Evolutionary conservation across 495 filamentous ascomycete genomes (phyloP), one percentile per base, ranked within the genome.

Genomic region (Trichoderma reesei): DNA sequence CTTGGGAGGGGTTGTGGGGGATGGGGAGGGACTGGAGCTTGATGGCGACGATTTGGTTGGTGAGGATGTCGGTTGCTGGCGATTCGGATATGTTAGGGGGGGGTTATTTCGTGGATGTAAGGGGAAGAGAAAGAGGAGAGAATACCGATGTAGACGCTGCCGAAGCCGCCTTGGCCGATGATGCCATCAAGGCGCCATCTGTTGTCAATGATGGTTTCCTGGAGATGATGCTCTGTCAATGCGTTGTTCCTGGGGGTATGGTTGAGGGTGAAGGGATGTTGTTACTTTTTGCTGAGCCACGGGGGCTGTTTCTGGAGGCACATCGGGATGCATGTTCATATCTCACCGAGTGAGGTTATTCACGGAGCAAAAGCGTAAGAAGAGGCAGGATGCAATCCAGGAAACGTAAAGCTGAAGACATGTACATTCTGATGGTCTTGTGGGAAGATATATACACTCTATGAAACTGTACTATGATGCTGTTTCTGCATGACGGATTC

Each of bases 41-140:
- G 46, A 77, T 63, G 36, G 75, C 75, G 41, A 77, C 70, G 39
- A 75, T 68, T 64, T 72, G 63, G 44, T 64, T 69, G 16, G 65
- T 66, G 46, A 70, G 39, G 39, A 76, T 54, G 62, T 75, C 70
- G 67, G 68, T 69, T 42, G 69, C 74, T 76, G 54, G 11, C n/a
- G n/a, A n/a, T n/a, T n/a, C n/a, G 63, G 73, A 68, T 65, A 34
- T 54, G 64, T 65, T 70, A 72, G 38, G 4, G 16, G 4, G 6
- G 3, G 26, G 7, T 56, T 8, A 14, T 56, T 6, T 11, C 1
- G 20, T 7, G 20, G 7, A 33, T 0, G 20, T 6, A 13, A 36
- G 44, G 16, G 9, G 16, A 44, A 48, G 7, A 48, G 44, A 2
- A 20, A 4, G 44, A 18, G n/a, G 42, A 39, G 37, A 5, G 16